phyloP scores from a whole-genome alignment of 2,329 filamentous ascomycete genomes.

The Clonostachys chloroleuca region DNA sequence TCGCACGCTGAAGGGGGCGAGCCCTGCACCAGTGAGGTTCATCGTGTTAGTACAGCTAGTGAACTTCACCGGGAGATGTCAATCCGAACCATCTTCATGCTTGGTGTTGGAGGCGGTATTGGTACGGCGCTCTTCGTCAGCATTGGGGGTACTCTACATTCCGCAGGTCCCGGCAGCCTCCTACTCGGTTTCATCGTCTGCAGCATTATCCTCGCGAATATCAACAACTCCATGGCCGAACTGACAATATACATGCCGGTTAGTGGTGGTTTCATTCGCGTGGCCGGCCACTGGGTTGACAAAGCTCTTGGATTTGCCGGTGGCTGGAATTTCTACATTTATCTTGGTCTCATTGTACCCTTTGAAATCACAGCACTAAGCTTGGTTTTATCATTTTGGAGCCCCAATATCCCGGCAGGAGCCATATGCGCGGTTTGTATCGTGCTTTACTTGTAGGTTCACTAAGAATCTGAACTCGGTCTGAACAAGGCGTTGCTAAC shows the following conservation, averaged over 20 bases:
- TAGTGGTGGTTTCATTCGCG: slow-evolving; percentile 37
- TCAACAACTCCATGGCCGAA: slow-evolving; percentile 29
- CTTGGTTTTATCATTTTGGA: slow-evolving; percentile 41
- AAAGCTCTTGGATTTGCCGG: slow-evolving; percentile 39
- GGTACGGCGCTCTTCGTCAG: slow-evolving; percentile 49
- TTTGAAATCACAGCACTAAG: slow-evolving; percentile 44
- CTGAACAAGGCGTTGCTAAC: no score
- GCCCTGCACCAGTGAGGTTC: no score
- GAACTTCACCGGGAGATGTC: no score
- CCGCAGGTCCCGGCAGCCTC: slow-evolving; percentile 23
- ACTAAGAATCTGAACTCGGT: no score
- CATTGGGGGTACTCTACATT: slow-evolving; percentile 42
- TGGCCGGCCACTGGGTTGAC: slow-evolving; percentile 39
- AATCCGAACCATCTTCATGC: no score
- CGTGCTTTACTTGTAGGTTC: slow-evolving; percentile 14
- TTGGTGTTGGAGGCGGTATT: slow-evolving; percentile 48
- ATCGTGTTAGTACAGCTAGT: no score
- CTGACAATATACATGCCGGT: slow-evolving; percentile 45
- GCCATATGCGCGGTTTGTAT: slow-evolving; percentile 37
- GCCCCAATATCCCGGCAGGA: slow-evolving; percentile 20
- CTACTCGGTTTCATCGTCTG: slow-evolving; percentile 20
- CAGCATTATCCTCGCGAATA: slow-evolving; percentile 12
- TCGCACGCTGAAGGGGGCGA: no score
- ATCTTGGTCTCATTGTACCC: slow-evolving; percentile 36
- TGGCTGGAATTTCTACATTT: slow-evolving; percentile 45